Evolutionary conservation across 164 flowering plant genomes (phyloP).

Genomic region (Chloranthus sessilifolius): DNA sequence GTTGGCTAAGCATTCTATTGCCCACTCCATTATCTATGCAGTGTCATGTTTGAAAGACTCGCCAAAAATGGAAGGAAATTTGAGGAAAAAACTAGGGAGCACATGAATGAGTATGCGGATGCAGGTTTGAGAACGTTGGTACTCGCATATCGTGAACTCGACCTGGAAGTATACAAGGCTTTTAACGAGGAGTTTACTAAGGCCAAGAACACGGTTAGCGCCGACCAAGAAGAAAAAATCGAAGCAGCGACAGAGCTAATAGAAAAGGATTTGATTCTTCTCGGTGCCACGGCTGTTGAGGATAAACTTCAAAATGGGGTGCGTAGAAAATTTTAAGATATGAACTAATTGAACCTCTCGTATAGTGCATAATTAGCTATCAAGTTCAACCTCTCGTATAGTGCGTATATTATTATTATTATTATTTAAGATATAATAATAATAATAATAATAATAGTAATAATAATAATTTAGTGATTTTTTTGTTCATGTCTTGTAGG

Average conservation of each 20-base stretch:
- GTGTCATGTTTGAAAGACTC: slow-evolving; percentile 81
- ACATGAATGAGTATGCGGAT: slow-evolving; percentile 59
- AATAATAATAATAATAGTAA: no score
- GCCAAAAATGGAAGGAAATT: slow-evolving; percentile 37
- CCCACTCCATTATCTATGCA: no score
- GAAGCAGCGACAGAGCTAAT: slow-evolving; percentile 63
- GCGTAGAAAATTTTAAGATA: slow-evolving; percentile 11
- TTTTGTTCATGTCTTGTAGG: slow-evolving; percentile 49
- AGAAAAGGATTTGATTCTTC: slow-evolving; percentile 68
- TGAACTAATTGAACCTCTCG: no score
- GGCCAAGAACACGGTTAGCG: slow-evolving; percentile 62
- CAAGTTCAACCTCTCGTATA: no score
- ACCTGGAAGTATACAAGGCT: slow-evolving; percentile 46
- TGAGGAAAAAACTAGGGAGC: slow-evolving; percentile 55
- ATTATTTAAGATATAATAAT: no score
- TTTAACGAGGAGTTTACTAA: slow-evolving; percentile 57
- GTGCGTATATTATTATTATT: no score
- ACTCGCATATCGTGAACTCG: slow-evolving; percentile 65
- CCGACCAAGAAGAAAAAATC: slow-evolving; percentile 55
- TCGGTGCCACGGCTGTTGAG: slow-evolving; percentile 92
- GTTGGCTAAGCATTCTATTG: no score
- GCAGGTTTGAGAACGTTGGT: slow-evolving; percentile 80
- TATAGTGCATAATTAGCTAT: no score
- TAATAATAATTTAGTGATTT: no score
- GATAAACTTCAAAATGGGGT: slow-evolving; percentile 93